phyloP scores from a whole-genome alignment of 371 early-diverging fungal species.

The Circinella minor region DNA sequence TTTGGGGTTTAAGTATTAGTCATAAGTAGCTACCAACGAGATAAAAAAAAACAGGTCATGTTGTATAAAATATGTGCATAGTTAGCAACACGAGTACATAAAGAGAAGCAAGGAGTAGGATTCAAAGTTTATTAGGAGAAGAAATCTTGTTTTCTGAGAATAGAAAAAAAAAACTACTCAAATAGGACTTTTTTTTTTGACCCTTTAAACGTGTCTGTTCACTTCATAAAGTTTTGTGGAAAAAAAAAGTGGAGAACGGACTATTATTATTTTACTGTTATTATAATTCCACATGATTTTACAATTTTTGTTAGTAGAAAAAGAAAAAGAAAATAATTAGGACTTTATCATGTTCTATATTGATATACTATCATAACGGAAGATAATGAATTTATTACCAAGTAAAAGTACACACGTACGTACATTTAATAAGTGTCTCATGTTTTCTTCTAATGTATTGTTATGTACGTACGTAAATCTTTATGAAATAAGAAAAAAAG shows the following conservation, averaged over 20 bases:
- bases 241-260: not conserved
- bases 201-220: constrained; percentile 11
- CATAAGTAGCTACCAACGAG: not conserved
- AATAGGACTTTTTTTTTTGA: not conserved
- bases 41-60: not conserved
- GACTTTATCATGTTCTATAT: not conserved
- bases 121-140: not conserved
- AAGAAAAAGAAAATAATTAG: not conserved
- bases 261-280: too few species aligned
- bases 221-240: not conserved
- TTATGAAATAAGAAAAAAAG: not conserved
- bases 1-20: too few species aligned
- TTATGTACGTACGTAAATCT: too few species aligned
- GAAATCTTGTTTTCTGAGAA: not conserved
- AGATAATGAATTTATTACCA: not conserved
- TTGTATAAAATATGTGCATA: not conserved
- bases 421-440: too few species aligned
- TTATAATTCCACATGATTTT: too few species aligned
- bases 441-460: not conserved
- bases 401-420: not conserved
- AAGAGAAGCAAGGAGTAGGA: not conserved
- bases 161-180: not conserved
- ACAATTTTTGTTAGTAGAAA: too few species aligned
- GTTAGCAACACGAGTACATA: constrained; percentile 3
- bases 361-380: not conserved